These are phyloP conservation scores for Crepidotus variabilis DNA, from an alignment of 768 basidiomycete genomes.

Conservation along the genomic window DNA sequence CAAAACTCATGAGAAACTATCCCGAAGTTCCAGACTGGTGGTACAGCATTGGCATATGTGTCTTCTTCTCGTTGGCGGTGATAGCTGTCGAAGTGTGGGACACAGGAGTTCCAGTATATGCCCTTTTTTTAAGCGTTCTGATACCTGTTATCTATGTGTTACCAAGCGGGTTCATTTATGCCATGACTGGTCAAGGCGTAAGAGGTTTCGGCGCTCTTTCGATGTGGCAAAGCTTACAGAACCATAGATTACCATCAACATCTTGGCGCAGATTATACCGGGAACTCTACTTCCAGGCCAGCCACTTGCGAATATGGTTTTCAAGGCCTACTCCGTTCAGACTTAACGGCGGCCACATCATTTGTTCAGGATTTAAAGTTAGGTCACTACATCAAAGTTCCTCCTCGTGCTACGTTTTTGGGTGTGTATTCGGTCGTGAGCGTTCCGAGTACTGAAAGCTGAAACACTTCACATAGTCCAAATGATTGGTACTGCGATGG, in stretches of 20 bases:
- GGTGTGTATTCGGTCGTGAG: conserved; percentile 1
- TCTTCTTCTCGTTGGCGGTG: conserved; percentile 73
- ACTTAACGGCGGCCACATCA: conserved; percentile 66
- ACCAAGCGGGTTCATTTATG: conserved; percentile 88
- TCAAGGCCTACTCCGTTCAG: conserved; percentile 85
- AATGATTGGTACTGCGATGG: conserved; percentile 64
- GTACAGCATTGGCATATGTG: conserved; percentile 63
- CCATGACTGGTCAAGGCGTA: conserved; percentile 85
- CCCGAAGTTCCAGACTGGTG: conserved; percentile 93
- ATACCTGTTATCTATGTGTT: conserved; percentile 81
- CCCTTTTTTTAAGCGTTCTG: conserved; percentile 62
- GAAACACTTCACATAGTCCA: conserved; percentile 40
- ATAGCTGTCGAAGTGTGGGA: conserved; percentile 78
- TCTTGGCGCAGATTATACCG: conserved; percentile 87
- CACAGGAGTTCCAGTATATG: conserved; percentile 86
- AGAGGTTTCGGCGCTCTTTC: conserved; percentile 19
- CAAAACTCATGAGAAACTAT: conserved; percentile 91
- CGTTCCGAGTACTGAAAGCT: not conserved
- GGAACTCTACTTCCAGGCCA: conserved; percentile 83
- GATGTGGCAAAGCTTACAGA: conserved; percentile 3
- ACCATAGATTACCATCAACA: conserved; percentile 74
- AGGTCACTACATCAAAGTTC: conserved; percentile 96
- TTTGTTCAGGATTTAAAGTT: conserved; percentile 88
- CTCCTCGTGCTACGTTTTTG: conserved; percentile 83
- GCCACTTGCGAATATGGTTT: conserved; percentile 92